These are phyloP conservation scores for Cunninghamia lanceolata DNA, from an alignment of 75 land plant species.

Conservation along the genomic window DNA sequence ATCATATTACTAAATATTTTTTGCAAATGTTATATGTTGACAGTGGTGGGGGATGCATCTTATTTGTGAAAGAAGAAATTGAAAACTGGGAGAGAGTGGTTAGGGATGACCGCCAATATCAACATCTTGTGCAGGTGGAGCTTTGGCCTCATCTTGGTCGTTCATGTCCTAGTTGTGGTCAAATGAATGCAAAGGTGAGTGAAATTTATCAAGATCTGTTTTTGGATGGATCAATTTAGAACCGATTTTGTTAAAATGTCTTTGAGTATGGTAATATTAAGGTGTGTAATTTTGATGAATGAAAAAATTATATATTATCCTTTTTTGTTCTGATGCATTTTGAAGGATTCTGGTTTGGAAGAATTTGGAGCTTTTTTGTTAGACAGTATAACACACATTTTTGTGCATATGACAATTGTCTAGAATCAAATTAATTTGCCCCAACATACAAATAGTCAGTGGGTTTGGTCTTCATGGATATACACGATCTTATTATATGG, in stretches of 20 bases:
- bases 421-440: background rate
- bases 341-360: background rate
- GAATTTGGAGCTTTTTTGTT: background rate
- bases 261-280: background rate
- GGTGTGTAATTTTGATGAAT: background rate
- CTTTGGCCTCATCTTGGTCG: slow-evolving; percentile 16
- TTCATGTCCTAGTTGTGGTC: slow-evolving; percentile 80
- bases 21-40: background rate
- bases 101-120: slow-evolving; percentile 39
- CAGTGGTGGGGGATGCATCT: slow-evolving; percentile 48
- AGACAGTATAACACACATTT: background rate
- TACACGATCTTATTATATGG: background rate
- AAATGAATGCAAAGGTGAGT: slow-evolving; percentile 73
- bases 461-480: background rate
- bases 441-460: background rate
- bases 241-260: background rate
- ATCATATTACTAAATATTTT: too few species aligned
- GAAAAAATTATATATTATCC: background rate
- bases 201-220: background rate
- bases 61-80: slow-evolving; percentile 57
- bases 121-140: slow-evolving; percentile 33
- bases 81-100: slow-evolving; percentile 50
- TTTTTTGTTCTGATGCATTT: background rate
- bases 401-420: background rate
- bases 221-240: background rate